These are phyloP conservation scores for Exophiala viscosa DNA, from an alignment of 2,329 filamentous ascomycete species.

Conservation along the genomic window DNA sequence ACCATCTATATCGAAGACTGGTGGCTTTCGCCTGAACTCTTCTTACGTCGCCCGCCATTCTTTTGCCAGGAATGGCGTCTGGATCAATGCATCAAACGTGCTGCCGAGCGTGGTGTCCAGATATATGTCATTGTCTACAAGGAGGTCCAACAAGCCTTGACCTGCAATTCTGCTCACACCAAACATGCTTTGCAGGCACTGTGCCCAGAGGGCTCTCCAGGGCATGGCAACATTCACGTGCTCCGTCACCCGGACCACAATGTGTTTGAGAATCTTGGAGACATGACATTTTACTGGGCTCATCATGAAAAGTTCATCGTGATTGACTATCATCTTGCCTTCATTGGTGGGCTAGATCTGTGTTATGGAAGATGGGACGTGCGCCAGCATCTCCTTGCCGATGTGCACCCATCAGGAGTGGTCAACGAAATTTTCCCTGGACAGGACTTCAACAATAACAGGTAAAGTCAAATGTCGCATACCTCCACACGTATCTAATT, in stretches of 20 bases:
- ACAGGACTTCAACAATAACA: conserved; percentile 97
- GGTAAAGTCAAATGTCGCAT: conserved; percentile 3
- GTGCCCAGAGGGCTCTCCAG: conserved; percentile 75
- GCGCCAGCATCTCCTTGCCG: conserved; percentile 77
- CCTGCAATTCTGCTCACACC: conserved; percentile 89
- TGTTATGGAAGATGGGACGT: conserved; percentile 95
- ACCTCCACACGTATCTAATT: background rate
- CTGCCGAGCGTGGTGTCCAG: conserved; percentile 87
- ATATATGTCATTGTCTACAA: conserved; percentile 93
- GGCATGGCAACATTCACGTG: conserved; percentile 81
- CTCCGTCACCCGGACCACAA: conserved; percentile 96
- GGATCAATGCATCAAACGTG: conserved; percentile 80
- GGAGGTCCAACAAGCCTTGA: conserved; percentile 75
- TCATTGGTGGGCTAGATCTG: conserved; percentile 89
- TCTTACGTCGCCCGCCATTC: conserved; percentile 78
- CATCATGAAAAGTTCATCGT: conserved; percentile 98
- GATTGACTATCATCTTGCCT: conserved; percentile 84
- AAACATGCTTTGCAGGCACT: conserved; percentile 78
- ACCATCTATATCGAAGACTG: conserved; percentile 95
- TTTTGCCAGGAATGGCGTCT: conserved; percentile 80
- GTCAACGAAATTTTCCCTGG: conserved; percentile 85
- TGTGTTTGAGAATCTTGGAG: conserved; percentile 83
- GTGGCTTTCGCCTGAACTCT: conserved; percentile 76
- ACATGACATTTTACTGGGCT: conserved; percentile 97
- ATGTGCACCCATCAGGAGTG: conserved; percentile 81